Conservation (phyloP, 2,329 filamentous ascomycete species). For the Phyllosticta ampelicida region DNA sequence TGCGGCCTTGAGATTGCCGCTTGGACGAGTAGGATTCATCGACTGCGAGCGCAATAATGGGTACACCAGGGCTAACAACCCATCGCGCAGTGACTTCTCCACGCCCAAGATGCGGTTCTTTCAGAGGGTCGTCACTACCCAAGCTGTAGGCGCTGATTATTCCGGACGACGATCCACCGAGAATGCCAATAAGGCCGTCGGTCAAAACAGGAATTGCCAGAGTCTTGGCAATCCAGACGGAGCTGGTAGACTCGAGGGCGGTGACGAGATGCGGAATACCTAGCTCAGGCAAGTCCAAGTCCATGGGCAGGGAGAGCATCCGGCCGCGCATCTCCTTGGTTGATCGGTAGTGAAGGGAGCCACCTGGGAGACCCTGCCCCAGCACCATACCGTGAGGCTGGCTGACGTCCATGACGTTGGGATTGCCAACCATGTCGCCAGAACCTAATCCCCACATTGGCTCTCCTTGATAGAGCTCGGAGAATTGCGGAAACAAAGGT, state of each 20-base stretch:
- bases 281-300: conserved; percentile 50
- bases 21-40: conserved; percentile 71
- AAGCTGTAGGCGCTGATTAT: conserved; percentile 74
- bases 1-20: conserved; percentile 56
- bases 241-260: conserved; percentile 59
- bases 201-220: conserved; percentile 59
- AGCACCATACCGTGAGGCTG: conserved; percentile 73
- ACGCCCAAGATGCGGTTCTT: conserved; percentile 52
- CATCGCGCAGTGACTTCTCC: conserved; percentile 79
- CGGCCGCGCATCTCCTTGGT: conserved; percentile 64
- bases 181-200: conserved; percentile 66
- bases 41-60: conserved; percentile 71
- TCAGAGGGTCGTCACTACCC: conserved; percentile 44
- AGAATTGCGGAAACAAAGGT: conserved; percentile 64
- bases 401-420: conserved; percentile 86
- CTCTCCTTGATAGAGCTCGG: conserved; percentile 64
- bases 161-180: conserved; percentile 74
- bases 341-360: conserved; percentile 66
- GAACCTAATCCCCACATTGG: conserved; percentile 67
- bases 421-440: conserved; percentile 62
- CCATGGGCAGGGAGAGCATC: conserved; percentile 55
- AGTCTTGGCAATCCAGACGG: conserved; percentile 86
- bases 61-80: conserved; percentile 85
- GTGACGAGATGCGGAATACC: conserved; percentile 70
- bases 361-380: conserved; percentile 78